phyloP scores from a whole-genome alignment of 2,329 filamentous ascomycete genomes.

The Knufia petricola region DNA sequence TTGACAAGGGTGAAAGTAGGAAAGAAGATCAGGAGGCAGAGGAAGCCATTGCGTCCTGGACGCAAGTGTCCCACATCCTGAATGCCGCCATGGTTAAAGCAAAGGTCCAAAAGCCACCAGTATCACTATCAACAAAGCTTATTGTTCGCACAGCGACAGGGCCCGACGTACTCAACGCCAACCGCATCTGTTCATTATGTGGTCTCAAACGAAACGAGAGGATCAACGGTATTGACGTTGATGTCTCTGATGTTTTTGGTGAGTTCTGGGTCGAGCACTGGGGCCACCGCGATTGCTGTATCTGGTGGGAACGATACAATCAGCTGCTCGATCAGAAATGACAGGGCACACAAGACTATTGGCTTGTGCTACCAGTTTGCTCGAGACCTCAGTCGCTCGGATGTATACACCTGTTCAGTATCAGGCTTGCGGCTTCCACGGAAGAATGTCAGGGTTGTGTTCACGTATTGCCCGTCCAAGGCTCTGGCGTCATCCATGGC shows the following conservation, averaged over 20 bases:
- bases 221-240: slow-evolving; percentile 61
- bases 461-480: too few relatives aligned
- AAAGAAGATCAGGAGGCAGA: slow-evolving; percentile 78
- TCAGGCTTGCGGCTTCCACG: too few relatives aligned
- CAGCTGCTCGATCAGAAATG: slow-evolving; percentile 58
- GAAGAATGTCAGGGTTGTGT: too few relatives aligned
- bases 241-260: slow-evolving; percentile 81
- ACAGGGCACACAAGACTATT: background rate
- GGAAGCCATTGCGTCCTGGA: slow-evolving; percentile 68
- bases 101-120: slow-evolving; percentile 44
- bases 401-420: too few relatives aligned
- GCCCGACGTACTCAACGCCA: slow-evolving; percentile 57
- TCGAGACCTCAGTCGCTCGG: too few relatives aligned
- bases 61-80: slow-evolving; percentile 62
- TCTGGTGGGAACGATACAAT: slow-evolving; percentile 78
- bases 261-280: slow-evolving; percentile 95
- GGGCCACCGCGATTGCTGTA: slow-evolving; percentile 68
- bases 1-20: slow-evolving; percentile 72
- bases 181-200: slow-evolving; percentile 68
- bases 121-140: slow-evolving; percentile 8
- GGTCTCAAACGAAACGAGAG: slow-evolving; percentile 82
- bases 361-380: too few relatives aligned
- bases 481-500: too few relatives aligned
- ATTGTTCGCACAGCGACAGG: slow-evolving; percentile 7
- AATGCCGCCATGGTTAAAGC: slow-evolving; percentile 45